These are phyloP conservation scores for Phanerodontia chrysosporium DNA, from an alignment of 768 basidiomycete species.

Conservation along the genomic window DNA sequence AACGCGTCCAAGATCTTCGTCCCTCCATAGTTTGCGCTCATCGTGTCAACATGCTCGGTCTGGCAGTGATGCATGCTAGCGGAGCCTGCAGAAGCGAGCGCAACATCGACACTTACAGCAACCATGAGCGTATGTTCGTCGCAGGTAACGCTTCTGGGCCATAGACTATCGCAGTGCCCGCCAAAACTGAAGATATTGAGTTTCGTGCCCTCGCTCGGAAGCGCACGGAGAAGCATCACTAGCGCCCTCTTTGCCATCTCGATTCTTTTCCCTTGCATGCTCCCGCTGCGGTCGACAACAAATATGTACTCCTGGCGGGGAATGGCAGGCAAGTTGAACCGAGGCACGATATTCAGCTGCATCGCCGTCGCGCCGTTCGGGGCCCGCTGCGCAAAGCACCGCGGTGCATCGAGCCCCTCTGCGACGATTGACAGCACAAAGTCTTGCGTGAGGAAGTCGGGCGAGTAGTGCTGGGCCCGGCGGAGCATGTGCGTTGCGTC, in stretches of 20 bases:
- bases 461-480: constrained; percentile 36
- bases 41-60: constrained; percentile 29
- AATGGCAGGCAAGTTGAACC: constrained; percentile 39
- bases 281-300: constrained; percentile 54
- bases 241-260: constrained; percentile 46
- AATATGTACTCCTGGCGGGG: constrained; percentile 55
- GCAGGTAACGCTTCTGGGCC: constrained; percentile 32
- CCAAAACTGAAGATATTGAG: constrained; percentile 66
- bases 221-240: constrained; percentile 41
- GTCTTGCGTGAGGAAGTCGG: constrained; percentile 40
- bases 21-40: constrained; percentile 44
- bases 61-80: constrained; percentile 17
- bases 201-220: constrained; percentile 36
- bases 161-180: constrained; percentile 24
- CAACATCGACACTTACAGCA: constrained; percentile 33
- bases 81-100: constrained; percentile 19
- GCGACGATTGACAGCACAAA: constrained; percentile 50
- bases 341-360: constrained; percentile 53
- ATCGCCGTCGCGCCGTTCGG: constrained; percentile 37
- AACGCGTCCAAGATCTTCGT: constrained; percentile 48
- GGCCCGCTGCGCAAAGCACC: constrained; percentile 50
- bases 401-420: constrained; percentile 45
- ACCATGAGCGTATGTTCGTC: constrained; percentile 23
- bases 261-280: constrained; percentile 41
- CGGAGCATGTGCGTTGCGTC: constrained; percentile 34